Evolutionary conservation across 805 yeast genomes (phyloP).

Genomic region (Saturnispora saitoi): DNA sequence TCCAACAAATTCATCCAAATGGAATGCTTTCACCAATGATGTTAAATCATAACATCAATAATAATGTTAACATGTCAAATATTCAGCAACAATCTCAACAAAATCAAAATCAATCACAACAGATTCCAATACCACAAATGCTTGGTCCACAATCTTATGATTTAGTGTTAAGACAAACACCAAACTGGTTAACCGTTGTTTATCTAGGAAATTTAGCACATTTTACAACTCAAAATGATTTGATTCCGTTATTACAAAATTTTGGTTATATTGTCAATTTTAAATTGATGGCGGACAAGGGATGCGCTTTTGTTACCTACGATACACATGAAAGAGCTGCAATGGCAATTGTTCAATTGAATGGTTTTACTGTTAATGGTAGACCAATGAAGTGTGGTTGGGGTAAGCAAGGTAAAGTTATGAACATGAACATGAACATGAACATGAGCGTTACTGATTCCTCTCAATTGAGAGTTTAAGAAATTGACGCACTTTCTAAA

Average conservation of each 20-base stretch:
- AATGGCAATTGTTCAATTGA: conserved; percentile 70
- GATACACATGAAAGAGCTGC: conserved; percentile 88
- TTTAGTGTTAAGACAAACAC: conserved; percentile 65
- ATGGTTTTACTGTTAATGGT: conserved; percentile 65
- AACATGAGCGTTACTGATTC: background rate
- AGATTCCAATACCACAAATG: conserved; percentile 8
- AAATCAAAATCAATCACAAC: background rate
- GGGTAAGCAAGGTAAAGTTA: conserved; percentile 45
- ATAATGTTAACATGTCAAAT: background rate
- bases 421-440: background rate
- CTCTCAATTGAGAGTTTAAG: conserved; percentile 3
- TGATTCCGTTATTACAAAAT: conserved; percentile 64
- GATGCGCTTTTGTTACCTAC: conserved; percentile 83
- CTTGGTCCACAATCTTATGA: conserved; percentile 41
- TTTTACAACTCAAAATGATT: conserved; percentile 61
- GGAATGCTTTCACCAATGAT: conserved; percentile 5
- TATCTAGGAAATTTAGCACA: conserved; percentile 82
- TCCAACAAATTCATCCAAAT: background rate
- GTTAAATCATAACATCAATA: background rate
- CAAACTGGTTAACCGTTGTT: conserved; percentile 78
- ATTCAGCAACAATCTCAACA: conserved; percentile 1
- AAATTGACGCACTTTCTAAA: background rate
- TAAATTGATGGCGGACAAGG: conserved; percentile 70
- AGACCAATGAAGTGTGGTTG: conserved; percentile 77
- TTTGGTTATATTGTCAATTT: conserved; percentile 80